Base-by-base conservation (phyloP, 2,329 filamentous ascomycete genomes). In the Phyllosticta capitalensis region DNA sequence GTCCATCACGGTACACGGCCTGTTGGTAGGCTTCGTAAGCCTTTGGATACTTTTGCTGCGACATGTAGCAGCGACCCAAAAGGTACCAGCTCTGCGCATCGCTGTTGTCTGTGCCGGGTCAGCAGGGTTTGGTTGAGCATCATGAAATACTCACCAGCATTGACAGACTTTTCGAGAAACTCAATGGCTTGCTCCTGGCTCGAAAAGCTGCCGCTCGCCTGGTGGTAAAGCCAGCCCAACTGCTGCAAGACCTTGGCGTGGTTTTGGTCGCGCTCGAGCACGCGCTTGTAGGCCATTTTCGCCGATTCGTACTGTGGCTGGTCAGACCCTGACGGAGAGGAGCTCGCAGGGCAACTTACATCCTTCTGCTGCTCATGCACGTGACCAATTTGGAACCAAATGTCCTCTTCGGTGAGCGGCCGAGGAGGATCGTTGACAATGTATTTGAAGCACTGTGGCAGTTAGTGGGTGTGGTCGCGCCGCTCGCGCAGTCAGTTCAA, bases 81-180 rank as follows among this genome's bases (percentile, higher is more conserved):
- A 99, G 83, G 74, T 99, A 99, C 94, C 94, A 99, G 76, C 92
- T 97, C 76, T 97, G 94, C 22, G 94, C 91, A 75, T 97, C 94
- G 64, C 81, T 88, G 75, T 95, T 92, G 70, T 99, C 92, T 92
- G 72, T 7, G 30, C 17, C 3, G 19, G 2, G 33, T 58, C 33
- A 58, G 50, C 49, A 21, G 19, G 30, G 14, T 10, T 12, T 22
- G n/a, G 14, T 14, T 50, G 12, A 19, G 30, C 9, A 20, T 19
- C 30, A 20, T 4, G 19, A 7, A 21, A 17, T 9, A 51, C 88
- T 74, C 79, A 95, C 90, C 91, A 65, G 92, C 90, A 69, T 85
- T 85, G 64, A 99, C 94, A 12, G 94, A 97, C 74, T 97, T 96
- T 75, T 97, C 92, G 45, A 99, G 79, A 69, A 95, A 97, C 71